Percentiles rank a stretch among this genome's conserved stretches.
phyloP scores from a whole-genome alignment of 495 filamentous ascomycete genomes.

The Penicillium manginii region DNA sequence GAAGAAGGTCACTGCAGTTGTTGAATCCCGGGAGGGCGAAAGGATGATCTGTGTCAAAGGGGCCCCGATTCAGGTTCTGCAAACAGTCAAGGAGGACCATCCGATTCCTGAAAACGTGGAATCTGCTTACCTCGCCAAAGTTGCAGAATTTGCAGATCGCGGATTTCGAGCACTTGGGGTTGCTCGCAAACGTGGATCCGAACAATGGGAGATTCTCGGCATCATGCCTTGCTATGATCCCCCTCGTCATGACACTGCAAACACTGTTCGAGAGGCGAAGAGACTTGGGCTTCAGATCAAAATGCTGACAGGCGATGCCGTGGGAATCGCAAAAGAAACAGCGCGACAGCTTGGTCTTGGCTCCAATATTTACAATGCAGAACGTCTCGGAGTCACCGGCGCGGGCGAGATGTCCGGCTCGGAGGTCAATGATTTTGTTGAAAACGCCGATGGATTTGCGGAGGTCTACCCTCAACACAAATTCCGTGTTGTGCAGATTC shows the following conservation, averaged over 20 bases:
- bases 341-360: slow-evolving; percentile 88
- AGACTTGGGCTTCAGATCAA: slow-evolving; percentile 86
- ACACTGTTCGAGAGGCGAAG: slow-evolving; percentile 89
- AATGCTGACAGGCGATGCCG: slow-evolving; percentile 96
- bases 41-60: slow-evolving; percentile 88
- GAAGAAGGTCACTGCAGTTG: slow-evolving; percentile 87
- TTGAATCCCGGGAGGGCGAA: slow-evolving; percentile 80
- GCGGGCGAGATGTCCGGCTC: slow-evolving; percentile 91
- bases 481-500: slow-evolving; percentile 93
- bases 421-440: slow-evolving; percentile 91
- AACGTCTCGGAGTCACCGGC: slow-evolving; percentile 80
- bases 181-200: slow-evolving; percentile 78
- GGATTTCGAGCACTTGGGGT: slow-evolving; percentile 92
- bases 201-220: slow-evolving; percentile 86
- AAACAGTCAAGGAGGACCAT: slow-evolving; percentile 81
- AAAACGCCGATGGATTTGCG: slow-evolving; percentile 91
- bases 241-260: slow-evolving; percentile 86
- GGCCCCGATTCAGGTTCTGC: slow-evolving; percentile 81
- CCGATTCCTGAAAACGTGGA: slow-evolving; percentile 72
- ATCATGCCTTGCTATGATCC: slow-evolving; percentile 94
- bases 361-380: slow-evolving; percentile 93
- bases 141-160: slow-evolving; percentile 86
- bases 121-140: slow-evolving; percentile 83
- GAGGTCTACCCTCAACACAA: slow-evolving; percentile 98
- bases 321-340: slow-evolving; percentile 90